phyloP scores from a whole-genome alignment of 2,329 filamentous ascomycete species.

The Knufia fluminis region DNA sequence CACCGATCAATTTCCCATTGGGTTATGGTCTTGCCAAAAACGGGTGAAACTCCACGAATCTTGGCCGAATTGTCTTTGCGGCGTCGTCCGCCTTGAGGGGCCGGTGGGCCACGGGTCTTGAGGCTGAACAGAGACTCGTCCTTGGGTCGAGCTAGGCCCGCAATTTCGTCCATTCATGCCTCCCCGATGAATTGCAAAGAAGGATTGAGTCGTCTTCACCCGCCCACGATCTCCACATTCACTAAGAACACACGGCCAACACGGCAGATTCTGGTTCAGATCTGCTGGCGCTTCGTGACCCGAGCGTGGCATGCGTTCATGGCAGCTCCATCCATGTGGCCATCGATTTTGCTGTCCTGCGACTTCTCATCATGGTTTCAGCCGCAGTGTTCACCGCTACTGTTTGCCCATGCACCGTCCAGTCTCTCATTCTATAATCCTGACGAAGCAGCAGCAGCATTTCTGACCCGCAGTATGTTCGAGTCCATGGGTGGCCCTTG shows the following conservation, averaged over 20 bases:
- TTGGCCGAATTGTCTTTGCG: neutral
- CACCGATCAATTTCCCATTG: slow-evolving; percentile 3
- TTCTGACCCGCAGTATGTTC: neutral
- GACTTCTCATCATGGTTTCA: neutral
- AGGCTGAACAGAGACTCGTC: neutral
- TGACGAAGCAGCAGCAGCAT: neutral
- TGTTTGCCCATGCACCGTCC: neutral
- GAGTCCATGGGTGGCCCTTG: neutral
- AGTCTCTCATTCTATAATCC: neutral
- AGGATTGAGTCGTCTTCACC: neutral
- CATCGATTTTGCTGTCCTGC: neutral
- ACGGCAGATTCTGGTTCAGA: neutral
- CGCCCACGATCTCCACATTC: neutral
- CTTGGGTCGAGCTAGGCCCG: neutral
- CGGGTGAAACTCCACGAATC: neutral
- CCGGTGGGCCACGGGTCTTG: neutral
- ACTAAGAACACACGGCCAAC: neutral
- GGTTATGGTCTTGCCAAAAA: neutral
- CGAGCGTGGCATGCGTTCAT: neutral
- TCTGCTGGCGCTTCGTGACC: neutral
- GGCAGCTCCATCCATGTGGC: no score
- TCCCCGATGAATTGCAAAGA: neutral
- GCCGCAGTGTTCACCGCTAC: neutral
- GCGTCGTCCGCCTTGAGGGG: neutral
- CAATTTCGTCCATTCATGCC: neutral